Percentiles rank a stretch among this genome's conserved stretches.
These are phyloP conservation scores for Rhynchosporium agropyri DNA, from an alignment of 2,329 filamentous ascomycete genomes.

Conservation along the genomic window DNA sequence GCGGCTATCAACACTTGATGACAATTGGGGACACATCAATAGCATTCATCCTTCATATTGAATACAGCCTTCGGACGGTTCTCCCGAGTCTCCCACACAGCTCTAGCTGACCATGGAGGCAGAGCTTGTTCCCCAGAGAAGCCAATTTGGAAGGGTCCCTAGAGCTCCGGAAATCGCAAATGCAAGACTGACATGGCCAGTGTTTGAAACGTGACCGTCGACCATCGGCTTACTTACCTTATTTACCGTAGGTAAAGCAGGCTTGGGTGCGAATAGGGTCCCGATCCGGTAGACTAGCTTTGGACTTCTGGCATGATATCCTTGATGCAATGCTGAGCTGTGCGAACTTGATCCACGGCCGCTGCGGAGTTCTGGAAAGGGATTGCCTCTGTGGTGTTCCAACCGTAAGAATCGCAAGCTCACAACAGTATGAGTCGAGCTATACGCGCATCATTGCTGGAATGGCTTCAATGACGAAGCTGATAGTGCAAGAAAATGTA, in stretches of 20 bases:
- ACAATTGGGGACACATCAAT: conserved; percentile 11
- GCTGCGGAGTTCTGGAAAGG: background rate
- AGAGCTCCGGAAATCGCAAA: conserved; percentile 8
- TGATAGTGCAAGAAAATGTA: too few relatives aligned
- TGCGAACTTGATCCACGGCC: background rate
- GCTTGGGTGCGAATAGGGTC: too few relatives aligned
- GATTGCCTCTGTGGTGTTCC: too few relatives aligned
- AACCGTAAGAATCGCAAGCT: too few relatives aligned
- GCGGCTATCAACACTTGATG: conserved; percentile 13
- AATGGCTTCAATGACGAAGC: too few relatives aligned
- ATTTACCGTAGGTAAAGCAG: too few relatives aligned
- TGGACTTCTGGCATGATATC: background rate
- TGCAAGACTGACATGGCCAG: background rate
- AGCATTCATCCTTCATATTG: conserved; percentile 23
- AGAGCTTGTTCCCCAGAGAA: conserved; percentile 26
- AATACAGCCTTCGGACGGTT: conserved; percentile 30
- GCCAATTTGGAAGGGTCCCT: conserved; percentile 18
- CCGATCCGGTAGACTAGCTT: background rate
- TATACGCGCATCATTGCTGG: too few relatives aligned
- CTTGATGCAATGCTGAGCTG: background rate
- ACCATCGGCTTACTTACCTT: background rate
- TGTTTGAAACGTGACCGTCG: background rate
- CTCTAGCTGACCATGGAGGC: background rate
- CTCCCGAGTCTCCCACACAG: conserved; percentile 26
- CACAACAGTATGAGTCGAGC: too few relatives aligned